phyloP scores from a whole-genome alignment of 805 yeast species.

The Phaffomyces antillensis region DNA sequence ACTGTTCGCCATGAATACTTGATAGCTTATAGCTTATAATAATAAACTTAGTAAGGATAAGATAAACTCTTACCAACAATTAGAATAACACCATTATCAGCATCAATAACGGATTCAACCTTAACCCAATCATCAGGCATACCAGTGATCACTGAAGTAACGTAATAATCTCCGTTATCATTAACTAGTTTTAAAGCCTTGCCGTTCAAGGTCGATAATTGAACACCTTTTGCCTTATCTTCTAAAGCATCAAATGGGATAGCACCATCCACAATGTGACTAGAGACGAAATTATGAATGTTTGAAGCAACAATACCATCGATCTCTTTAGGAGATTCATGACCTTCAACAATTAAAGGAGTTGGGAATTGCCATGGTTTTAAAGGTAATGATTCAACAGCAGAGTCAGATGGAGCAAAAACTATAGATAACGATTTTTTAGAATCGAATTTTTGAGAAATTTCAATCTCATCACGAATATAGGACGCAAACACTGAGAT shows the following conservation, averaged over 20 bases:
- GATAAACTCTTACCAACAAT: slow-evolving; percentile 27
- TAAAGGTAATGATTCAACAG: slow-evolving; percentile 38
- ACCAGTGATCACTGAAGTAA: slow-evolving; percentile 26
- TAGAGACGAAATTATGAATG: slow-evolving; percentile 48
- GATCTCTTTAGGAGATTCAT: slow-evolving; percentile 31
- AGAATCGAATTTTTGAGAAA: slow-evolving; percentile 42
- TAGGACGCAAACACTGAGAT: slow-evolving; percentile 63
- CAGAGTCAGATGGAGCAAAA: slow-evolving; percentile 66
- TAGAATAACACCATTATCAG: slow-evolving; percentile 41
- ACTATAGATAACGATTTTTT: slow-evolving; percentile 39
- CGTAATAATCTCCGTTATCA: slow-evolving; percentile 28
- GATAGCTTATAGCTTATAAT: no score
- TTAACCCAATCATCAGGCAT: slow-evolving; percentile 28
- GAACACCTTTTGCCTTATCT: slow-evolving; percentile 22
- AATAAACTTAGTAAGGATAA: not conserved
- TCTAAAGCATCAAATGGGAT: slow-evolving; percentile 18
- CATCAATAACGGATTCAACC: slow-evolving; percentile 29
- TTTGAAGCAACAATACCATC: slow-evolving; percentile 47
- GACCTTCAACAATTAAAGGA: slow-evolving; percentile 28
- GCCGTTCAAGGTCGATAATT: slow-evolving; percentile 27
- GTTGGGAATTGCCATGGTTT: slow-evolving; percentile 86
- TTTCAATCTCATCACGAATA: slow-evolving; percentile 52
- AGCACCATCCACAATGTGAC: slow-evolving; percentile 47
- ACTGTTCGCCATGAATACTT: no score
- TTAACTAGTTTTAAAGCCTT: slow-evolving; percentile 31